Conservation (phyloP, 2,329 filamentous ascomycete species). For the Elsinoe perseae region DNA sequence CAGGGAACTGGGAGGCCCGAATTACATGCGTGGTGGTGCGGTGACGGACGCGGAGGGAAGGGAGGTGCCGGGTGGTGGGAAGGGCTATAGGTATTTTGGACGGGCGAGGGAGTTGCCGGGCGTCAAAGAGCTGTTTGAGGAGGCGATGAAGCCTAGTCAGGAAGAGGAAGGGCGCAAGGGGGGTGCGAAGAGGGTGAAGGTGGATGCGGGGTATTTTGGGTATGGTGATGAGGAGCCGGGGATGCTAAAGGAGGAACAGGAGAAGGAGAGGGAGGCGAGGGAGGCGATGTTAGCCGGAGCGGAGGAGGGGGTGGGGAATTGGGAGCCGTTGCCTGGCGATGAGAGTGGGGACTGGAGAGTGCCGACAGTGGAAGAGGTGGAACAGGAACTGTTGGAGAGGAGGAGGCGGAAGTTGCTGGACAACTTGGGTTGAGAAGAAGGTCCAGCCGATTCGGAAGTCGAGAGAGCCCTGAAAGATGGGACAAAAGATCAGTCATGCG, state of each 20-base stretch:
- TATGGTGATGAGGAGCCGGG: constrained; percentile 89
- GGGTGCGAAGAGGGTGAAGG: constrained; percentile 60
- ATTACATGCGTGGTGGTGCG: constrained; percentile 73
- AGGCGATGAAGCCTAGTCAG: constrained; percentile 52
- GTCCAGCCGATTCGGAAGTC: neutral
- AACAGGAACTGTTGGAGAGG: constrained; percentile 83
- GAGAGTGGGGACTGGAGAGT: constrained; percentile 72
- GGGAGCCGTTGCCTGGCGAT: constrained; percentile 84
- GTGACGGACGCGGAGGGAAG: constrained; percentile 49
- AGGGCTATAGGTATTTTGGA: constrained; percentile 92
- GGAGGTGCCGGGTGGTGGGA: constrained; percentile 60
- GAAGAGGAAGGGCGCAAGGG: constrained; percentile 54
- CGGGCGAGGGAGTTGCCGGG: constrained; percentile 82
- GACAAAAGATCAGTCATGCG: neutral
- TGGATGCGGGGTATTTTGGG: constrained; percentile 93
- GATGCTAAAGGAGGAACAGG: constrained; percentile 69
- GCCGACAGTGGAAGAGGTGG: constrained; percentile 85
- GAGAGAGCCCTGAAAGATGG: too few relatives aligned
- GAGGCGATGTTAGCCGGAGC: constrained; percentile 54
- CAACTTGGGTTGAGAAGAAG: constrained; percentile 52
- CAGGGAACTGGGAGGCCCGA: constrained; percentile 87
- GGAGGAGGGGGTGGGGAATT: constrained; percentile 41
- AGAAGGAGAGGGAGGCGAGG: constrained; percentile 70
- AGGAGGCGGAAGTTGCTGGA: constrained; percentile 76
- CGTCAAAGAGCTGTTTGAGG: constrained; percentile 93